Conservation (phyloP, 176 grass and related monocot genomes). For the Phoenix roebelenii region DNA sequence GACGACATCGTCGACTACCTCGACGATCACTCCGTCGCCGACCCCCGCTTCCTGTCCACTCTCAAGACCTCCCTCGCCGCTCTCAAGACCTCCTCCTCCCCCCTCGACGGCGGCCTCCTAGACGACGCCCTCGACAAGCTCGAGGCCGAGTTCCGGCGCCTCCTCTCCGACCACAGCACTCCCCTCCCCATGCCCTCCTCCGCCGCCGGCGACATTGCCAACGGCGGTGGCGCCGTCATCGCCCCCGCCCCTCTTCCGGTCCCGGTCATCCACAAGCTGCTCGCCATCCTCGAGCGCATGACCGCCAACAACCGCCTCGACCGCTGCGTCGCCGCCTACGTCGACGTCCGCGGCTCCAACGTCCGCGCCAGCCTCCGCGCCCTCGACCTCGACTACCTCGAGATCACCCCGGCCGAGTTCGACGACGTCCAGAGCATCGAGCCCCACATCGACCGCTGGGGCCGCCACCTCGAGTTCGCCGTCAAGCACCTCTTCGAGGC, state of each 20-base stretch:
- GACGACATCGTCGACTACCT: conserved; percentile 90
- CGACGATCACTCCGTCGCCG: conserved; percentile 61
- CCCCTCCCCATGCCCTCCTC: conserved; percentile 39
- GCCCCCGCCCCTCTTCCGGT: conserved; percentile 34
- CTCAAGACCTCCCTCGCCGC: conserved; percentile 36
- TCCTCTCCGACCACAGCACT: conserved; percentile 44
- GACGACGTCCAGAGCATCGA: conserved; percentile 14
- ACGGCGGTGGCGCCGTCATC: conserved; percentile 1
- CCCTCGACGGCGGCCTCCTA: conserved; percentile 50
- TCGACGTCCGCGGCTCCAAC: conserved; percentile 19
- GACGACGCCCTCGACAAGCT: conserved; percentile 57
- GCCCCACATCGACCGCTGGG: conserved; percentile 8
- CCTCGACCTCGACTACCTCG: conserved; percentile 12
- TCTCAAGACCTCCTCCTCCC: conserved; percentile 17
- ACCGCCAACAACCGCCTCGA: conserved; percentile 20
- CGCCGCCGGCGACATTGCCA: background rate
- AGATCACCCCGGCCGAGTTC: conserved; percentile 2
- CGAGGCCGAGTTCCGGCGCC: conserved; percentile 51
- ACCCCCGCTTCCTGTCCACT: conserved; percentile 63
- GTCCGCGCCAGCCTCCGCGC: conserved; percentile 19
- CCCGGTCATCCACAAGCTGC: conserved; percentile 45
- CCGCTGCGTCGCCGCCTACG: conserved; percentile 13
- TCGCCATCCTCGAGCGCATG: conserved; percentile 45
- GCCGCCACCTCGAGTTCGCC: conserved; percentile 24
- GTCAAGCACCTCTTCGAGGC: conserved; percentile 24